These are phyloP conservation scores for Endocalyx cinctus DNA, from an alignment of 2,329 filamentous ascomycete genomes.

Conservation along the genomic window DNA sequence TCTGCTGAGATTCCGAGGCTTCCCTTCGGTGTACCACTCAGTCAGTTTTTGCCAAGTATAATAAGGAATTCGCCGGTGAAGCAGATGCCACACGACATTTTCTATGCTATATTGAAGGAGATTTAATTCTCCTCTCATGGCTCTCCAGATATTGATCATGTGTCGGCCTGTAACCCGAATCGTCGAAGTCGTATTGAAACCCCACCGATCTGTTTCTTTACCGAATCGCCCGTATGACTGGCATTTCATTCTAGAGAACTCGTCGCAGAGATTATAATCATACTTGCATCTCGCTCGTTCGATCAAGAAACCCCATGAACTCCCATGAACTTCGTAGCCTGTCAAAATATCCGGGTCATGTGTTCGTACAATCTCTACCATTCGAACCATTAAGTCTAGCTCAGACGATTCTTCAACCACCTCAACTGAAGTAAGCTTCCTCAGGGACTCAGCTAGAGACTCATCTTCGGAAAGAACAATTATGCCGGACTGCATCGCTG, in stretches of 20 bases:
- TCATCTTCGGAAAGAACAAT: slow-evolving; percentile 65
- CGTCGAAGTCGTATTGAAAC: slow-evolving; percentile 88
- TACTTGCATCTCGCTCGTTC: slow-evolving; percentile 83
- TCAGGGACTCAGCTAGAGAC: slow-evolving; percentile 55
- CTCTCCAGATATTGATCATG: slow-evolving; percentile 95
- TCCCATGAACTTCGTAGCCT: slow-evolving; percentile 89
- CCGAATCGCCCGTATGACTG: slow-evolving; percentile 80
- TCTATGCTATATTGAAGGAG: slow-evolving; percentile 94
- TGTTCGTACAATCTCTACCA: slow-evolving; percentile 79
- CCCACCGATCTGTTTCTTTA: slow-evolving; percentile 85
- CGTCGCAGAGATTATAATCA: slow-evolving; percentile 85
- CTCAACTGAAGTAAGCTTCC: slow-evolving; percentile 56
- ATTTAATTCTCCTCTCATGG: slow-evolving; percentile 90
- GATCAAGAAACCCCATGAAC: slow-evolving; percentile 93
- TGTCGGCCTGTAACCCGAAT: slow-evolving; percentile 91
- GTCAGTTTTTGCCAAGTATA: slow-evolving; percentile 78
- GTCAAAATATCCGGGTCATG: slow-evolving; percentile 90
- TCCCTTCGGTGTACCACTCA: slow-evolving; percentile 70
- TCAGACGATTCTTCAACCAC: slow-evolving; percentile 74
- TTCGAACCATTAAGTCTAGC: slow-evolving; percentile 76
- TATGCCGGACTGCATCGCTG: slow-evolving; percentile 62
- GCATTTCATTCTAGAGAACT: slow-evolving; percentile 82
- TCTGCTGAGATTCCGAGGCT: slow-evolving; percentile 65
- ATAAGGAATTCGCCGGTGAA: slow-evolving; percentile 84
- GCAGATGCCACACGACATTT: slow-evolving; percentile 86